These are phyloP conservation scores for Corniculantispora saksenae DNA, from an alignment of 2,329 filamentous ascomycete species.

Conservation along the genomic window DNA sequence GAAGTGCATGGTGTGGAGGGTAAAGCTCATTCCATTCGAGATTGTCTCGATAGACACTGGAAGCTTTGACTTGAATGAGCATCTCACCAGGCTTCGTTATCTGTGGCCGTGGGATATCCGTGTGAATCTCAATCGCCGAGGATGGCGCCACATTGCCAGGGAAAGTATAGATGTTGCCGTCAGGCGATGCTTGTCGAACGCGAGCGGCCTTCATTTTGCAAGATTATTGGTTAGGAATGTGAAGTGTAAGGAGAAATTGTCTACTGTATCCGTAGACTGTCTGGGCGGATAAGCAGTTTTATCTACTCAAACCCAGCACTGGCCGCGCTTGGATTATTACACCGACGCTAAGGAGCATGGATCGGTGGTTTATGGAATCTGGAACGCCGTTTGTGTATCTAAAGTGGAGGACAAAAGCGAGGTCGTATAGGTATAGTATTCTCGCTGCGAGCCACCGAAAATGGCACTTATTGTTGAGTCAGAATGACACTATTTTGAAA, in stretches of 20 bases:
- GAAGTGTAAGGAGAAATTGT: not conserved
- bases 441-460: too few relatives aligned
- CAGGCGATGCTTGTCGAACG: not conserved
- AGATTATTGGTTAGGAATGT: not conserved
- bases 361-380: not conserved
- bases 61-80: slow-evolving; percentile 22
- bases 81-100: slow-evolving; percentile 18
- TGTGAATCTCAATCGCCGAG: slow-evolving; percentile 5
- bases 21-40: slow-evolving; percentile 24
- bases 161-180: not conserved
- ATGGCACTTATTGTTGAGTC: too few relatives aligned
- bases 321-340: not conserved
- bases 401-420: not conserved
- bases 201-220: slow-evolving; percentile 7
- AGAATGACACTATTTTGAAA: too few relatives aligned
- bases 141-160: slow-evolving; percentile 7
- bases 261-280: not conserved
- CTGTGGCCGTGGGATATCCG: slow-evolving; percentile 12
- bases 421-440: too few relatives aligned
- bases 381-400: not conserved
- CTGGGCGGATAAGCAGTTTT: not conserved
- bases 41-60: slow-evolving; percentile 25
- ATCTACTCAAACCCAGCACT: not conserved
- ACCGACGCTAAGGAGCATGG: not conserved
- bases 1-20: slow-evolving; percentile 14